Base-by-base conservation (phyloP, 306 rosid species). In the Argentina anserina region DNA sequence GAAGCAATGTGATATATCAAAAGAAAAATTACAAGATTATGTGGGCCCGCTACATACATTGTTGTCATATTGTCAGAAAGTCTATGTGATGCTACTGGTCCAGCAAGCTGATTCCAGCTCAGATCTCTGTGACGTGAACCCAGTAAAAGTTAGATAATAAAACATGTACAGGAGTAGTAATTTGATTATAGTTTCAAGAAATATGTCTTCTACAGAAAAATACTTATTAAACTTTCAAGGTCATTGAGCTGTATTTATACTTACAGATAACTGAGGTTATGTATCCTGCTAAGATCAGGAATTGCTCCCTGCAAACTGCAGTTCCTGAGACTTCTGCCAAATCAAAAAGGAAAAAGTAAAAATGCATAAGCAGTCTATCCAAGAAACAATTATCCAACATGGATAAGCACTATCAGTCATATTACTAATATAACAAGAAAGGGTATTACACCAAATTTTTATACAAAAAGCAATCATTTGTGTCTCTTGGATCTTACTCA, bases 281-380 rank as follows among this genome's bases (percentile, higher is more conserved):
- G 37, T 72, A 90, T 84, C 70, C 34, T 60, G 82, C 92, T 87
- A 64, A 92, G 75, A 84, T 92, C 88, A 79, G 86, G 97, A 88
- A 92, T 46, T n/a, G 83, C 28, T 82, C 98, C 98, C 85, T 80
- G 81, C 87, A 92, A 81, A 55, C 82, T 79, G 83, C 98, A 92
- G 81, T 92, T 92, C 83, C 95, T 88, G 17, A 92, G 90, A 85
- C 97, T 88, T 78, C 98, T 92, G 96, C 72, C 14, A 80, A 67
- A 77, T 63, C 80, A 76, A 72, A 80, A 33, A 58, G 21, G 52
- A 43, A 45, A 42, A n/a, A 9, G 14, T 67, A 3, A 26, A 43
- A 36, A 60, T 6, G 11, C 43, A 28, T 75, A 37, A 70, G 69
- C 65, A 42, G 39, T 34, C 39, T 29, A 47, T 28, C 29, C 0